A percentile compares a stretch with the other conserved stretches of the same genome.
These are phyloP conservation scores for Eucalyptus regnans DNA, from an alignment of 345 rosid species.

Conservation along the genomic window DNA sequence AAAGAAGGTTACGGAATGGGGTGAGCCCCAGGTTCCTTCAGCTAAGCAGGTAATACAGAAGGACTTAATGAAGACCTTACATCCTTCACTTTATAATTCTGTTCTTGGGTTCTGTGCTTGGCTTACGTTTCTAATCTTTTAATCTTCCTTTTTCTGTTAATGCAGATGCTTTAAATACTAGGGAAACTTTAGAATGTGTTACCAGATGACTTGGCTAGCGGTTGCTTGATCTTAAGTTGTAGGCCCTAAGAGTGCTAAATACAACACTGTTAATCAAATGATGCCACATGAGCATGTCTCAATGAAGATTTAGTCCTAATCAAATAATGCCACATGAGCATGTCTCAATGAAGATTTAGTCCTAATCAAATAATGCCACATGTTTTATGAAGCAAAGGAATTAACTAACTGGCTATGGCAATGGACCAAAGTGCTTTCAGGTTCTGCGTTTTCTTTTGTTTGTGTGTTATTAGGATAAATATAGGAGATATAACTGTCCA, in stretches of 20 bases:
- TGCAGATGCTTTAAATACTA: neutral
- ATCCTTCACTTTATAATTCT: neutral
- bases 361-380: neutral
- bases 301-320: neutral
- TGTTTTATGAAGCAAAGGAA: neutral
- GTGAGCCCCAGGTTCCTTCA: slow-evolving; percentile 81
- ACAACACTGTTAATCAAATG: neutral
- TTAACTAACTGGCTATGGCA: neutral
- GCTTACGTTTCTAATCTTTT: neutral
- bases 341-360: neutral
- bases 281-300: neutral
- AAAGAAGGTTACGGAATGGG: slow-evolving; percentile 78
- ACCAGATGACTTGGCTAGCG: neutral
- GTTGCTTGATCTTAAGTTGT: neutral
- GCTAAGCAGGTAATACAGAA: slow-evolving; percentile 63
- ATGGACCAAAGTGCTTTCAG: neutral
- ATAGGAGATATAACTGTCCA: neutral
- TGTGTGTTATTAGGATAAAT: neutral
- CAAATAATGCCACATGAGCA: neutral
- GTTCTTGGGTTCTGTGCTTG: neutral
- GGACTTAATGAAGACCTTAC: neutral
- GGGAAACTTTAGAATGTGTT: neutral
- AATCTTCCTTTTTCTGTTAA: neutral
- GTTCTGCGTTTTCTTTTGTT: neutral
- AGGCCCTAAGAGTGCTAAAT: neutral